Evolutionary conservation across 179 eudicot genomes (phyloP).

Genomic region (Silene coronaria): DNA sequence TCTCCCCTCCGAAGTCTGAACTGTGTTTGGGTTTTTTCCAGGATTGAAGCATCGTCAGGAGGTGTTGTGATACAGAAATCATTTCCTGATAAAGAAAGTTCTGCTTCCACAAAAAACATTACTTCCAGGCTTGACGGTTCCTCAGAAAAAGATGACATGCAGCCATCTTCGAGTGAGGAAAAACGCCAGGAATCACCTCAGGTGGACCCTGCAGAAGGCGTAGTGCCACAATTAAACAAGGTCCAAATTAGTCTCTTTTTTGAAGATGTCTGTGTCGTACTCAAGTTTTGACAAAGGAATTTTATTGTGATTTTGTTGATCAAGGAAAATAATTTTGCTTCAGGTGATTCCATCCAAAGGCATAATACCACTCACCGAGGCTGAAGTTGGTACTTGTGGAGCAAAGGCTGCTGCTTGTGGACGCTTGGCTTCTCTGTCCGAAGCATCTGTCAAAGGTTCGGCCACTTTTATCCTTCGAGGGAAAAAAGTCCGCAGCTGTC

Average conservation of each 20-base stretch:
- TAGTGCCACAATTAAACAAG: slow-evolving; percentile 32
- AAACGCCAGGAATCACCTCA: slow-evolving; percentile 23
- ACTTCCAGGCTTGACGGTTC: slow-evolving; percentile 37
- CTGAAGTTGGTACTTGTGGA: slow-evolving; percentile 59
- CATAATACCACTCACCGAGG: slow-evolving; percentile 56
- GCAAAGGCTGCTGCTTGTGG: slow-evolving; percentile 93
- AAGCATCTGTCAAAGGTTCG: slow-evolving; percentile 62
- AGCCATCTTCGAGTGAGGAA: slow-evolving; percentile 33
- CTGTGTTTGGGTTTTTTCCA: slow-evolving; percentile 27
- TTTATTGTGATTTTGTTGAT: background rate
- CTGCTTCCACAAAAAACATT: slow-evolving; percentile 27
- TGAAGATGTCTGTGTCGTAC: slow-evolving; percentile 3
- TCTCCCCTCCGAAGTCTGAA: background rate
- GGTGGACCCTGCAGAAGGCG: slow-evolving; percentile 21
- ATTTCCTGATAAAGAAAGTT: slow-evolving; percentile 23
- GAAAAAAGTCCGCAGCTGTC: background rate
- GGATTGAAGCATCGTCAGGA: slow-evolving; percentile 79
- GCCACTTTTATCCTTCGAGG: background rate
- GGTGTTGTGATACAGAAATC: slow-evolving; percentile 57
- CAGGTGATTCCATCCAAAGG: slow-evolving; percentile 50
- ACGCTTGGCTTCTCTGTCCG: slow-evolving; percentile 63
- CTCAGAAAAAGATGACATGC: slow-evolving; percentile 45
- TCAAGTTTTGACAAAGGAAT: background rate
- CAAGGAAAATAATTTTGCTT: slow-evolving; percentile 19
- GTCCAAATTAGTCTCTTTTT: slow-evolving; percentile 28